Conservation (phyloP, 225 moss, liverwort and hornwort genomes). For the Antitrichia curtipendula region DNA sequence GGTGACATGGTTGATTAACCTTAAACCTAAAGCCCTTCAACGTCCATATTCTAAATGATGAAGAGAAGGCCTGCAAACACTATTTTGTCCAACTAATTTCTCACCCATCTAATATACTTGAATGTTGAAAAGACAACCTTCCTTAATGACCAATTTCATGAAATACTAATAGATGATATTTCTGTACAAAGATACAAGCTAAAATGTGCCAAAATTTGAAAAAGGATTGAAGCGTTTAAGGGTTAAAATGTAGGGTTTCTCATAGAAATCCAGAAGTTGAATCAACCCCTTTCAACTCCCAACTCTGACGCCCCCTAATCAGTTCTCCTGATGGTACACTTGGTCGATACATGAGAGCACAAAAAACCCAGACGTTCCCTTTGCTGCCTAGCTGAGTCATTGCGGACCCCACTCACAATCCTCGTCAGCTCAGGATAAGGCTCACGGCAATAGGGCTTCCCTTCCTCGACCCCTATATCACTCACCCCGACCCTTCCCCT, state of each 20-base stretch:
- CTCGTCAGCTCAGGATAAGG: constrained; percentile 5
- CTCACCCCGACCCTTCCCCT: neutral
- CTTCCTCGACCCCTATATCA: neutral
- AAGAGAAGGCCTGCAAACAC: no score
- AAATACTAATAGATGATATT: no score
- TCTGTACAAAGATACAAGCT: no score
- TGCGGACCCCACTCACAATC: neutral
- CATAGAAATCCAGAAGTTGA: neutral
- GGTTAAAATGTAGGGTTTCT: neutral
- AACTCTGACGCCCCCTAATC: neutral
- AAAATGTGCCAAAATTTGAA: no score
- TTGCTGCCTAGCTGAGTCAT: neutral
- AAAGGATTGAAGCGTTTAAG: no score
- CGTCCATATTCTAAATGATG: no score
- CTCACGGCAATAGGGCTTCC: neutral
- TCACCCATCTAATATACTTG: no score
- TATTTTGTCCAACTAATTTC: no score
- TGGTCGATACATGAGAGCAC: no score
- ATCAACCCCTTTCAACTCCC: neutral
- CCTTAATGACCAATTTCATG: no score
- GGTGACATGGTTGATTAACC: neutral
- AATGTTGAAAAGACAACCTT: no score
- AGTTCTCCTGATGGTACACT: neutral
- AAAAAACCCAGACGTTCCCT: neutral
- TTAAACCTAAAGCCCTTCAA: no score